phyloP scores from a whole-genome alignment of 2,329 filamentous ascomycete genomes.

The Rhynchosporium agropyri region DNA sequence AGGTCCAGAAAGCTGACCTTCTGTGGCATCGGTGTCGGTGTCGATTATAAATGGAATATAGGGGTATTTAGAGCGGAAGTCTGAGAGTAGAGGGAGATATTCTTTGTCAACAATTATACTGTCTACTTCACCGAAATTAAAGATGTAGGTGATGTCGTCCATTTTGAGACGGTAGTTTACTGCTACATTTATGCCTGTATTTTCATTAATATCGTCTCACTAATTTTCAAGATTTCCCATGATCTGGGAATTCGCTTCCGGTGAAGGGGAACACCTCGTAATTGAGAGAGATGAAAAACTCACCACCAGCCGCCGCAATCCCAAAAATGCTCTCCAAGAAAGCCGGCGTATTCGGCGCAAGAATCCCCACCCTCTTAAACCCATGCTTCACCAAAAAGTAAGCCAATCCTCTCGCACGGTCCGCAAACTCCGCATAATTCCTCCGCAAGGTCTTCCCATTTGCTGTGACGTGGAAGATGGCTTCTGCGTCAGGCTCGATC shows the following conservation, averaged over 20 bases:
- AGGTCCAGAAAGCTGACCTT: constrained; percentile 73
- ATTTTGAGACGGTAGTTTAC: constrained; percentile 76
- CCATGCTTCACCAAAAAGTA: constrained; percentile 81
- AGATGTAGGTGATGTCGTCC: constrained; percentile 89
- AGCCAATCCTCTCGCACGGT: constrained; percentile 83
- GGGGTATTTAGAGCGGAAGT: constrained; percentile 63
- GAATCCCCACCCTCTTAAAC: constrained; percentile 77
- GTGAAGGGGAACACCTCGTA: background rate
- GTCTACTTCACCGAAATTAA: constrained; percentile 85
- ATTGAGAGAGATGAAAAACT: background rate
- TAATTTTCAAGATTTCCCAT: too few species aligned
- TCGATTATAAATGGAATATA: constrained; percentile 76
- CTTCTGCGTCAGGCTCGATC: constrained; percentile 84
- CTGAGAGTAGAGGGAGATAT: constrained; percentile 69
- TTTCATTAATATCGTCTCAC: background rate
- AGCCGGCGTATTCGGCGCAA: constrained; percentile 90
- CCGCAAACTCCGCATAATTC: constrained; percentile 79
- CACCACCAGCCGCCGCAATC: constrained; percentile 71
- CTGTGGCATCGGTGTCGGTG: constrained; percentile 74
- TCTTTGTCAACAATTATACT: constrained; percentile 85
- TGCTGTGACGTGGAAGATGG: constrained; percentile 82
- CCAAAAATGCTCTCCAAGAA: constrained; percentile 92
- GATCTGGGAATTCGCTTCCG: too few species aligned
- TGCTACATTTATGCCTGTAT: constrained; percentile 67
- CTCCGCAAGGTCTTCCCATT: constrained; percentile 75